phyloP scores from a whole-genome alignment of 139 green algal species.

The Volvox reticuliferus region DNA sequence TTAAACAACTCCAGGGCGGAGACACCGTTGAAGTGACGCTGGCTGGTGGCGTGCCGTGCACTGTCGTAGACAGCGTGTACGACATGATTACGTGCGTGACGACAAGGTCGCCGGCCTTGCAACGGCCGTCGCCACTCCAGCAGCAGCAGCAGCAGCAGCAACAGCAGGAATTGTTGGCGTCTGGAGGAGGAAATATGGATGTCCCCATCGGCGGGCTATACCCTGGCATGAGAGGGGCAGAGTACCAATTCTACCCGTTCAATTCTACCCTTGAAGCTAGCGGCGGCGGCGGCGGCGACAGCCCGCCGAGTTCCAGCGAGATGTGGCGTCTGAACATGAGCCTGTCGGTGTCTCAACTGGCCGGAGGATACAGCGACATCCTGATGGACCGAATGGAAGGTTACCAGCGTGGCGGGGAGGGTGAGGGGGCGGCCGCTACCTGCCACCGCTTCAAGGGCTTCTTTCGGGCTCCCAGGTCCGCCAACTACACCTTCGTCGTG shows the following conservation, averaged over 20 bases:
- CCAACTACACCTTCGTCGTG: conserved; percentile 43
- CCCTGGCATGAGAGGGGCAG: conserved; percentile 34
- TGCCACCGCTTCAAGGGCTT: conserved; percentile 21
- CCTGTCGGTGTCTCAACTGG: neutral
- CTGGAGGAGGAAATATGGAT: no score
- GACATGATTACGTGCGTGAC: conserved; percentile 42
- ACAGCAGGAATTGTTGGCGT: no score
- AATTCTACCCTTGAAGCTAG: no score
- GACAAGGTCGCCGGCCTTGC: neutral
- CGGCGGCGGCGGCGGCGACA: neutral
- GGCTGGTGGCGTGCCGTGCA: conserved; percentile 25
- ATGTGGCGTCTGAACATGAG: conserved; percentile 28
- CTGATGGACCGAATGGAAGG: neutral
- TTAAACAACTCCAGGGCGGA: neutral
- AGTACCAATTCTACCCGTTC: neutral
- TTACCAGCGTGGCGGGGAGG: no score
- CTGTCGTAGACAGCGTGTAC: conserved; percentile 34
- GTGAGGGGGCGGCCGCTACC: no score
- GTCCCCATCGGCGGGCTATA: conserved; percentile 22
- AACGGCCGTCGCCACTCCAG: no score
- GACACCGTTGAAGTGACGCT: neutral
- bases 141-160: no score
- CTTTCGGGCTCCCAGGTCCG: conserved; percentile 43
- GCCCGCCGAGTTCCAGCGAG: neutral
- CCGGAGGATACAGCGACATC: neutral